A percentile compares a stretch with the other conserved stretches of the same genome.
Conservation (phyloP, 176 grass and related monocot species). For the Rhynchospora tenuis region DNA sequence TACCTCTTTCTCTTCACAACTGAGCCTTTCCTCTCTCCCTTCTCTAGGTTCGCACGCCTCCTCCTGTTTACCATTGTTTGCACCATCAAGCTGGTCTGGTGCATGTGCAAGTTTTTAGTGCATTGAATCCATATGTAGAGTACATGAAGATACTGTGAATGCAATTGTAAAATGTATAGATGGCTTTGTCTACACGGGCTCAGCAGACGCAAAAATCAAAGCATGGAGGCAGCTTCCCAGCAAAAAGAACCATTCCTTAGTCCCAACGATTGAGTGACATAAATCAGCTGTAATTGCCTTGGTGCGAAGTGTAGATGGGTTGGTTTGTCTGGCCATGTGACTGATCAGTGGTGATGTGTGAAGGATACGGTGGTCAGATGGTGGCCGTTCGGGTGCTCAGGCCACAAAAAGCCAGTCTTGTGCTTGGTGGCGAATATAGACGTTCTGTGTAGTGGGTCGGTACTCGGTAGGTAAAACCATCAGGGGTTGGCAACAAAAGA, state of each 20-base stretch:
- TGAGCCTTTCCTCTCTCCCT: conserved; percentile 12
- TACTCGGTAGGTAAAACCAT: conserved; percentile 61
- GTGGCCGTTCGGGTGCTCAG: conserved; percentile 23
- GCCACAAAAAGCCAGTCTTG: conserved; percentile 42
- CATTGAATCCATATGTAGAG: conserved; percentile 38
- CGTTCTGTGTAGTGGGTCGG: conserved; percentile 56
- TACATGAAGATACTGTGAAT: conserved; percentile 73
- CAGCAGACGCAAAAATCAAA: conserved; percentile 45
- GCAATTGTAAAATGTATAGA: conserved; percentile 46
- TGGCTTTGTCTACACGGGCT: conserved; percentile 52
- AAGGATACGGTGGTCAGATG: conserved; percentile 14
- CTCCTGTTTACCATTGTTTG: conserved; percentile 25
- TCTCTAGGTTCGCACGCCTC: conserved; percentile 1
- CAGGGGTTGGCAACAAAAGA: conserved; percentile 46
- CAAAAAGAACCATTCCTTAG: conserved; percentile 29
- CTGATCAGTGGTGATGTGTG: conserved; percentile 52
- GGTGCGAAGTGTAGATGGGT: conserved; percentile 35
- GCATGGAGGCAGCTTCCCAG: conserved; percentile 28
- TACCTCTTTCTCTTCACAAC: conserved; percentile 22
- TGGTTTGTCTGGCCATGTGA: conserved; percentile 59
- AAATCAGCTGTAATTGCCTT: conserved; percentile 53
- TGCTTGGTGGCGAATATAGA: conserved; percentile 40
- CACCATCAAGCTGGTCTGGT: conserved; percentile 73
- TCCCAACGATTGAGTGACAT: conserved; percentile 38
- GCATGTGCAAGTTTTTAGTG: conserved; percentile 33